phyloP scores from a whole-genome alignment of 169 alveolate species.

The Cryptosporidium parvum region DNA sequence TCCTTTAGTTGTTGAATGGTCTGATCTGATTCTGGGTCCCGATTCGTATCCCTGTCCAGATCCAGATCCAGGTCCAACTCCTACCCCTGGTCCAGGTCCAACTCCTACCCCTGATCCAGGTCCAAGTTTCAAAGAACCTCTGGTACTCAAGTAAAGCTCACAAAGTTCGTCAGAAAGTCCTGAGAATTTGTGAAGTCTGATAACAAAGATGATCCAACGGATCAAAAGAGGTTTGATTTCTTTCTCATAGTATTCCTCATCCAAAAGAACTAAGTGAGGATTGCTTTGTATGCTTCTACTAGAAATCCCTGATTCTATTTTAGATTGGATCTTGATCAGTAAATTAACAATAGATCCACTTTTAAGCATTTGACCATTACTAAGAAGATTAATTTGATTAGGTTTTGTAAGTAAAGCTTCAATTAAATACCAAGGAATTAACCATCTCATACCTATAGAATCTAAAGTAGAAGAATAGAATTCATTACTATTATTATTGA shows the following conservation, averaged over 20 bases:
- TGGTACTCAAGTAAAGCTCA: slow-evolving; percentile 11
- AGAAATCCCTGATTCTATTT: slow-evolving; percentile 76
- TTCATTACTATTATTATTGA: not conserved
- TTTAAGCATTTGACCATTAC: slow-evolving; percentile 20
- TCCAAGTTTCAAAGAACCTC: not conserved
- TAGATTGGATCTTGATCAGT: slow-evolving; percentile 16
- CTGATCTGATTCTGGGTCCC: no score
- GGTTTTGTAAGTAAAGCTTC: slow-evolving; percentile 79
- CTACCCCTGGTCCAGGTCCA: no score
- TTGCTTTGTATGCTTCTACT: slow-evolving; percentile 80
- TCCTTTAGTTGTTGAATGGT: not conserved
- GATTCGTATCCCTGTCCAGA: no score
- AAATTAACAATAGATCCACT: slow-evolving; percentile 16
- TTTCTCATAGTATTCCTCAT: slow-evolving; percentile 79
- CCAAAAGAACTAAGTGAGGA: slow-evolving; percentile 87
- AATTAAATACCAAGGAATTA: slow-evolving; percentile 89
- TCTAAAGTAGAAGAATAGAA: not conserved
- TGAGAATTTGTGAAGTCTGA: slow-evolving; percentile 33
- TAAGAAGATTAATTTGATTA: not conserved
- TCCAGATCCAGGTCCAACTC: no score
- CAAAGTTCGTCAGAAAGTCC: slow-evolving; percentile 54
- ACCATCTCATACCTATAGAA: slow-evolving; percentile 82
- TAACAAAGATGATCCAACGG: slow-evolving; percentile 79
- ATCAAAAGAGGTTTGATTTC: slow-evolving; percentile 81
- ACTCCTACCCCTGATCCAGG: no score